Base-by-base conservation (phyloP, 306 rosid species). In the Sindora glabra region DNA sequence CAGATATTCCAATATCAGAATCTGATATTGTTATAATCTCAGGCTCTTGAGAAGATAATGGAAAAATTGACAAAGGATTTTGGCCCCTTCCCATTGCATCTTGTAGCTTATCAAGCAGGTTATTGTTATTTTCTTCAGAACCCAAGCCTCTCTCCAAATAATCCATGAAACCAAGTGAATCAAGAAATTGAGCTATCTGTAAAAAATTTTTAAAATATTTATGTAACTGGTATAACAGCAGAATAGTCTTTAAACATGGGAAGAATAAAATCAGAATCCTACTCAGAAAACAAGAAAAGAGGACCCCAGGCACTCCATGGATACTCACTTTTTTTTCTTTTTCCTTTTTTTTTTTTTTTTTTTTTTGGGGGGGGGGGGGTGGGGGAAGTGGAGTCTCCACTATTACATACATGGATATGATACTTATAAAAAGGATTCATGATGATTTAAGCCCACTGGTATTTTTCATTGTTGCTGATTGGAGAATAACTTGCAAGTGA, bases 81-180 rank as follows among this genome's bases (percentile, higher is more conserved):
- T 92, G 89, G 73, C 97, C 95, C 86, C 97, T 86, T 73, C 96
- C 95, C 34, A 92, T 71, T 65, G 95, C 96, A 83, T 92, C 99
- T 86, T 94, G 99, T 52, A 94, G 75, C 85, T 86, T 89, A 68
- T 94, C 99, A 49, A 94, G 99, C 21, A 89, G 70, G 55, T 89
- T 94, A 77, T 80, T 83, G 67, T 53, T 88, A 70, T 68, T 80
- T 76, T 87, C 97, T 59, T 79, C 95, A 30, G 90, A 78, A 73
- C 95, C 85, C 63, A 80, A 33, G 47, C 96, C 83, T 76, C 96
- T 80, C 70, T 94, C 99, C 74, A 86, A 55, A 75, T 89, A 94
- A 78, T 94, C 99, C 80, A 92, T 27, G 81, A 92, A 92, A 58
- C 99, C 99, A 15, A 79, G 87, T 29, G 99, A 86, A 15, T 92